A percentile compares a stretch with the other conserved stretches of the same genome.
Evolutionary conservation across 176 grass and related monocot species (phyloP).

Genomic region (Carex kokanica): DNA sequence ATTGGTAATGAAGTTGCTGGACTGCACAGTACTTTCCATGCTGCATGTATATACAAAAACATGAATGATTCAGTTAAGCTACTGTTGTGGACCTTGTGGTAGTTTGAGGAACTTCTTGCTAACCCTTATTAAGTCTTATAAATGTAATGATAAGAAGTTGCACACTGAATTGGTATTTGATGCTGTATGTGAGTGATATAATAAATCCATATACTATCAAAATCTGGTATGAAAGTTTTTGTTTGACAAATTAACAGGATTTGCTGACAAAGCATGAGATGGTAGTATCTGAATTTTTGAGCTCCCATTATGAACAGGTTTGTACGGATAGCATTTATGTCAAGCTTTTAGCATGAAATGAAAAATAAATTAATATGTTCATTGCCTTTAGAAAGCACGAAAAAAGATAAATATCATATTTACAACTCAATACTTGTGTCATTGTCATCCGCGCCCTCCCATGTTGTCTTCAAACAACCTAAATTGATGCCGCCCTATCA

Average conservation of each 20-base stretch:
- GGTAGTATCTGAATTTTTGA: slow-evolving; percentile 68
- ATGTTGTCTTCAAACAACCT: background rate
- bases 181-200: background rate
- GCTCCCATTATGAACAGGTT: slow-evolving; percentile 78
- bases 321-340: background rate
- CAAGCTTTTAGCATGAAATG: background rate
- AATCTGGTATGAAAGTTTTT: background rate
- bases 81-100: background rate
- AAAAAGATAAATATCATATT: background rate
- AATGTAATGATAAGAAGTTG: background rate
- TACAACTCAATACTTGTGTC: background rate
- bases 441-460: background rate
- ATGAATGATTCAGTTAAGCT: background rate
- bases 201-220: background rate
- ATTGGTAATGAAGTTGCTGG: background rate
- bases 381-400: background rate
- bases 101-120: background rate
- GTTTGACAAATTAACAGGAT: slow-evolving; percentile 53
- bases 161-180: background rate
- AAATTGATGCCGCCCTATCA: background rate
- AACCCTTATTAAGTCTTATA: background rate
- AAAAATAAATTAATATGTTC: background rate
- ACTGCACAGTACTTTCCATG: background rate
- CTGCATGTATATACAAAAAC: background rate
- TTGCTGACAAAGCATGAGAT: slow-evolving; percentile 96